Evolutionary conservation across 2,329 filamentous ascomycete species (phyloP).

Genomic region (Aspergillus sp.): DNA sequence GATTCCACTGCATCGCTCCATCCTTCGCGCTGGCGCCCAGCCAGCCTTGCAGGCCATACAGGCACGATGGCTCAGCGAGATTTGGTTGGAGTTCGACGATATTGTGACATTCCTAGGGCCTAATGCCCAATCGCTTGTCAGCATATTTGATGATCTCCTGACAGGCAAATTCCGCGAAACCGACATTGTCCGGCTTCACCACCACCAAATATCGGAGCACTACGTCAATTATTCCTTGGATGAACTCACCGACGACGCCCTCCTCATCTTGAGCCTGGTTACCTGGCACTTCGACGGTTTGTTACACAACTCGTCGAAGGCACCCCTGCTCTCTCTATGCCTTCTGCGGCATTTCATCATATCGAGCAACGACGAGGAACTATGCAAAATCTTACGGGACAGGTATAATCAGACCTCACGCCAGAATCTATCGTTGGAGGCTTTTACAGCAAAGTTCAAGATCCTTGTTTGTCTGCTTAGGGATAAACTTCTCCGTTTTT

Average conservation of each 20-base stretch:
- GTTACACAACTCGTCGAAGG: conserved; percentile 1
- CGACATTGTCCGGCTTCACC: conserved; percentile 2
- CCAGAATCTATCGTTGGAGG: conserved; percentile 1
- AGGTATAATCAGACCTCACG: background rate
- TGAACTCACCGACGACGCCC: background rate
- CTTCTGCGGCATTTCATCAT: conserved; percentile 1
- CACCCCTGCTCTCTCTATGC: background rate
- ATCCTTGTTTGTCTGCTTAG: conserved; percentile 1
- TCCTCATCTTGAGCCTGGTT: conserved; percentile 4
- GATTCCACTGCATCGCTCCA: conserved; percentile 1
- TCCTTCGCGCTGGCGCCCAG: conserved; percentile 4
- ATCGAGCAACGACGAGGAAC: conserved; percentile 1
- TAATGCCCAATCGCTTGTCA: conserved; percentile 4
- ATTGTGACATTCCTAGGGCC: background rate
- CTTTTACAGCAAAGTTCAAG: conserved; percentile 2
- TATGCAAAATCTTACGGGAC: conserved; percentile 3
- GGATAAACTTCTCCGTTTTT: background rate
- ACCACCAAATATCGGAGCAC: background rate
- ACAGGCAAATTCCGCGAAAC: background rate
- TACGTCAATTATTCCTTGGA: conserved; percentile 3
- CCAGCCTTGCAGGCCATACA: conserved; percentile 4
- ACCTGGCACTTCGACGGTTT: conserved; percentile 7
- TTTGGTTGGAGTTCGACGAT: background rate
- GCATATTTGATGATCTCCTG: conserved; percentile 2
- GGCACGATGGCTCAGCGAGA: conserved; percentile 6